phyloP scores from a whole-genome alignment of 2,329 filamentous ascomycete genomes.

The Cercospora sp. region DNA sequence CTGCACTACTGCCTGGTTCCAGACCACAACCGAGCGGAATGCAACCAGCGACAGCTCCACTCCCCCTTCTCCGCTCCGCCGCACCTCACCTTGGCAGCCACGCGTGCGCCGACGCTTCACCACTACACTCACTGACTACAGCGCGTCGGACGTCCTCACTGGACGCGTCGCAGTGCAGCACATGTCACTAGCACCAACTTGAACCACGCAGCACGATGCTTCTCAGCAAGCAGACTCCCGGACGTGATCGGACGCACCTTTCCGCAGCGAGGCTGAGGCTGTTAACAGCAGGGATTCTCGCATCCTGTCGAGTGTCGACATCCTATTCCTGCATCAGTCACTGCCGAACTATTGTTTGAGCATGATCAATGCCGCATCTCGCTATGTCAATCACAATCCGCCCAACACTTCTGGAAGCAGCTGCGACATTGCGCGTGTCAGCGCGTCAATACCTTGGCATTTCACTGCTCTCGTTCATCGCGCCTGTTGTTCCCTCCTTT shows the following conservation, averaged over 20 bases:
- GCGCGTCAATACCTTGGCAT: neutral
- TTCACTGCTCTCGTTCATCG: neutral
- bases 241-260: neutral
- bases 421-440: neutral
- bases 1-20: neutral
- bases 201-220: neutral
- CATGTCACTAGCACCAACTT: neutral
- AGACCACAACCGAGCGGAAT: neutral
- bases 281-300: neutral
- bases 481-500: neutral
- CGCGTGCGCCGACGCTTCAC: neutral
- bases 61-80: neutral
- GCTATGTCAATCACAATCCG: neutral
- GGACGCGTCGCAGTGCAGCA: neutral
- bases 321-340: neutral
- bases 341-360: neutral
- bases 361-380: neutral
- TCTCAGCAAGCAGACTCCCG: neutral
- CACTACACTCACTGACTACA: neutral
- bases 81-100: neutral
- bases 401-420: neutral
- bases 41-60: neutral
- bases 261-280: neutral
- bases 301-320: neutral
- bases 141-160: neutral